Evolutionary conservation across 2,329 filamentous ascomycete species (phyloP).

Genomic region (Trichoderma afroharzianum): DNA sequence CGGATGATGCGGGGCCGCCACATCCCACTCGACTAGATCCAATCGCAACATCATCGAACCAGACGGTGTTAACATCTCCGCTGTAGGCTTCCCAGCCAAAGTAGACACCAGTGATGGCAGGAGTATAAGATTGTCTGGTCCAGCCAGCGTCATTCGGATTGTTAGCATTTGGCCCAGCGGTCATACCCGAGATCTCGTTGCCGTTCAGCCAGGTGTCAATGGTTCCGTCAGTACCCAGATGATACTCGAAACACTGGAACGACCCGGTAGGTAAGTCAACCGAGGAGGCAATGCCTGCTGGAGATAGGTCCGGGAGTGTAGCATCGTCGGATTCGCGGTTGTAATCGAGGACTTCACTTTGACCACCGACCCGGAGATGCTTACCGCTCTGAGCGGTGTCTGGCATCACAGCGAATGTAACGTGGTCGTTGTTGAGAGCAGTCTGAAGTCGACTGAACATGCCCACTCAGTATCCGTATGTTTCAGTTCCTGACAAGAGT

Average conservation of each 20-base stretch:
- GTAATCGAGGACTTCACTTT: constrained; percentile 10
- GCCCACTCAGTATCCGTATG: not conserved
- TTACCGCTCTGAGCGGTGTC: constrained; percentile 1
- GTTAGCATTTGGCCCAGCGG: not conserved
- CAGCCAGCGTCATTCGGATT: constrained; percentile 12
- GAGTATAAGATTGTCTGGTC: not conserved
- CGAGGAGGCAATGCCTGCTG: constrained; percentile 8
- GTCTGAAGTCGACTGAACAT: constrained; percentile 1
- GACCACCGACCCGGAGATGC: constrained; percentile 4
- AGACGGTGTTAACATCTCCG: constrained; percentile 7
- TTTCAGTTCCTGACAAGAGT: not conserved
- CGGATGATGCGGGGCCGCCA: not conserved
- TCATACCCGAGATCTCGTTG: constrained; percentile 2
- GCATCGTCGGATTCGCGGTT: constrained; percentile 15
- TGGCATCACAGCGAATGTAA: constrained; percentile 12
- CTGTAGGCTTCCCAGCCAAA: constrained; percentile 16
- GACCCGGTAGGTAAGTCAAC: constrained; percentile 6
- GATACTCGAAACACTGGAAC: constrained; percentile 13
- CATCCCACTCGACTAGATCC: constrained; percentile 4
- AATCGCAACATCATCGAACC: constrained; percentile 10
- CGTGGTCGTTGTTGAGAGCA: constrained; percentile 6
- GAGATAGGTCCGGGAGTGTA: constrained; percentile 9
- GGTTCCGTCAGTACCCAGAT: constrained; percentile 6
- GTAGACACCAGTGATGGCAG: constrained; percentile 7
- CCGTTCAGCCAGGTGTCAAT: constrained; percentile 10